A percentile compares a stretch with the other conserved stretches of the same genome.
Evolutionary conservation across 306 rosid species (phyloP).

Genomic region (Bauhinia variegata): DNA sequence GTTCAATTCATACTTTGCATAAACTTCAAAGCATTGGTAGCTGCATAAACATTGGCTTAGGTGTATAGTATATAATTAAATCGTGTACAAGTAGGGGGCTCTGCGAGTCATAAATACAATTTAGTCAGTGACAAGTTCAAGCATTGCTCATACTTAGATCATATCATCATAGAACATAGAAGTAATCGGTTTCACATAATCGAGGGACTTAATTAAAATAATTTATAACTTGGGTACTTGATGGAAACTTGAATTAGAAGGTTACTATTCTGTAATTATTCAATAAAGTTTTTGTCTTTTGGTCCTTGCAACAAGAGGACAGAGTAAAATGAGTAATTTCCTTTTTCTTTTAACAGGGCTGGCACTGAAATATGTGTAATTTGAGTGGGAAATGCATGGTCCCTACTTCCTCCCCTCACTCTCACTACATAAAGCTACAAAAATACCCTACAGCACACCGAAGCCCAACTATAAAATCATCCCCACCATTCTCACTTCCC

Average conservation of each 20-base stretch:
- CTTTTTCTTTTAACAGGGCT: too few relatives aligned
- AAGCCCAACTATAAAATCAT: slow-evolving; percentile 75
- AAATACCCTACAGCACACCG: too few relatives aligned
- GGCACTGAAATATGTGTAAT: slow-evolving; percentile 3
- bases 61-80: too few relatives aligned
- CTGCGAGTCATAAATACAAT: not conserved
- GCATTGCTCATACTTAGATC: not conserved
- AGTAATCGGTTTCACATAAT: not conserved
- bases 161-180: not conserved
- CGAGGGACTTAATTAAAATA: not conserved
- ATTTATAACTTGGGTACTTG: not conserved
- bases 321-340: slow-evolving; percentile 16
- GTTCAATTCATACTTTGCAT: too few relatives aligned
- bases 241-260: not conserved
- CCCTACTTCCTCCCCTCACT: slow-evolving; percentile 5
- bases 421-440: slow-evolving; percentile 24
- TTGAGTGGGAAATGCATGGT: slow-evolving; percentile 11
- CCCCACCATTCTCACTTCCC: slow-evolving; percentile 41
- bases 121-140: not conserved
- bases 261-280: not conserved
- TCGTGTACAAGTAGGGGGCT: too few relatives aligned
- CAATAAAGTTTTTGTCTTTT: not conserved
- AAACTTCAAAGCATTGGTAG: too few relatives aligned
- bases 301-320: not conserved
- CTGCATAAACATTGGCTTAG: too few relatives aligned